Percentiles rank a stretch among this genome's conserved stretches.
Conservation (phyloP, 2,329 filamentous ascomycete species). For the Rhexocercosporidium sp. region DNA sequence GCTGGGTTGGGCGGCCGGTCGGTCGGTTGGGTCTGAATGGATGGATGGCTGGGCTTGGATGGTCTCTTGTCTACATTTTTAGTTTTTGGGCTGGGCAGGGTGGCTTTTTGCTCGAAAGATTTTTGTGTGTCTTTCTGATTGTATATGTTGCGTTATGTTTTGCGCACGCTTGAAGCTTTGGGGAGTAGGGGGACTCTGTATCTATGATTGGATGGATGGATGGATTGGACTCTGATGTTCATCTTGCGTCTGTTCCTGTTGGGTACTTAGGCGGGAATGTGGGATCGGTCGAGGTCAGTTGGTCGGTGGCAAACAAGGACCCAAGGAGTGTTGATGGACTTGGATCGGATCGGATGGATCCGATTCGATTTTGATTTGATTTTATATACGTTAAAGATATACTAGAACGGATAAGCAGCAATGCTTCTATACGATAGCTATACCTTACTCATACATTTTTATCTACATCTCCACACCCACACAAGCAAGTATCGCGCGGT, state of each 20-base stretch:
- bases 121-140: background rate
- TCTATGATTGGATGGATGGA: constrained; percentile 11
- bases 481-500: background rate
- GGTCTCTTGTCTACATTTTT: background rate
- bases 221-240: background rate
- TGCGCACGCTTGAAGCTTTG: background rate
- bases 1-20: background rate
- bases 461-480: constrained; percentile 2
- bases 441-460: background rate
- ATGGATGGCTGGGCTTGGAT: background rate
- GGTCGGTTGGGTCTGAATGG: background rate
- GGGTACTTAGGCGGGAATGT: background rate
- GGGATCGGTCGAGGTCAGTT: background rate
- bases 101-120: constrained; percentile 2
- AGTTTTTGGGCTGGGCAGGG: background rate
- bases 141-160: constrained; percentile 3
- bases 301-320: background rate
- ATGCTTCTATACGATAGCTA: constrained; percentile 3
- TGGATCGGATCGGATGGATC: background rate
- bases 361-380: background rate
- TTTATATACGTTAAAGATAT: constrained; percentile 1
- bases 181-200: background rate
- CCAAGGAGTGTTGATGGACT: background rate
- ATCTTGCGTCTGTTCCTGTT: background rate
- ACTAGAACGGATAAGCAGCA: constrained; percentile 4